Evolutionary conservation across 176 grass and related monocot species (phyloP).

Genomic region (Sorghum bicolor): DNA sequence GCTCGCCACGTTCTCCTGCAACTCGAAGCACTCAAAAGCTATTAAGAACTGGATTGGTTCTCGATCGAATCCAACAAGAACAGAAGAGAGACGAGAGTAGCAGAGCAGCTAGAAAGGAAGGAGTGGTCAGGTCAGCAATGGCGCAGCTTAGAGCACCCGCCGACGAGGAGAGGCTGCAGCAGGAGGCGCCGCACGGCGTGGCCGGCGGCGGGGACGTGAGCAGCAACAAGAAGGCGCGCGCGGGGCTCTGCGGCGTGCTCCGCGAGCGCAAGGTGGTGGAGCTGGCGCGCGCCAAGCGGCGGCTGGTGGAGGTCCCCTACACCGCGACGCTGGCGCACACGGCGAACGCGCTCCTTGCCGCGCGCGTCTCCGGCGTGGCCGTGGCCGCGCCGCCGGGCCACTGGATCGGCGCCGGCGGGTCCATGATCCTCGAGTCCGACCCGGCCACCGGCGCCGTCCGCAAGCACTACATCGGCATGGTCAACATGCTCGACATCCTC

Average conservation of each 20-base stretch:
- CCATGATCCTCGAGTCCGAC: slow-evolving; percentile 89
- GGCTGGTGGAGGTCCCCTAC: slow-evolving; percentile 87
- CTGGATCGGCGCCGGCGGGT: slow-evolving; percentile 87
- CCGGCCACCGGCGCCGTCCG: slow-evolving; percentile 65
- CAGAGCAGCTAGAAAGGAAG: background rate
- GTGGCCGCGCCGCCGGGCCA: slow-evolving; percentile 76
- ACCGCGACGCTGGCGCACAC: slow-evolving; percentile 73
- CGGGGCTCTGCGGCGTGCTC: slow-evolving; percentile 54
- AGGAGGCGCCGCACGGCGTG: background rate
- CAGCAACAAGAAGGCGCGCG: slow-evolving; percentile 61
- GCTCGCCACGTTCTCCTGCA: slow-evolving; percentile 26
- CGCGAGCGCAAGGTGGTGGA: slow-evolving; percentile 54
- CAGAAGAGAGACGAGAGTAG: background rate
- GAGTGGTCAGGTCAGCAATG: background rate
- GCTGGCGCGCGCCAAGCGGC: slow-evolving; percentile 53
- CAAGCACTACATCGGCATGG: slow-evolving; percentile 97
- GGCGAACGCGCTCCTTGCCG: slow-evolving; percentile 61
- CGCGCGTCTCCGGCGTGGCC: slow-evolving; percentile 50
- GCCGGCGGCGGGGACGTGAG: background rate
- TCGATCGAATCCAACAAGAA: background rate
- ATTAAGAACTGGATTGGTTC: background rate
- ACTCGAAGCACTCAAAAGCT: background rate
- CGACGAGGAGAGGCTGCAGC: slow-evolving; percentile 10
- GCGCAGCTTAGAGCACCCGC: slow-evolving; percentile 24
- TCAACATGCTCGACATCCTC: slow-evolving; percentile 89